These are phyloP conservation scores for Plantago ovata DNA, from an alignment of 257 asterid species.

Conservation along the genomic window DNA sequence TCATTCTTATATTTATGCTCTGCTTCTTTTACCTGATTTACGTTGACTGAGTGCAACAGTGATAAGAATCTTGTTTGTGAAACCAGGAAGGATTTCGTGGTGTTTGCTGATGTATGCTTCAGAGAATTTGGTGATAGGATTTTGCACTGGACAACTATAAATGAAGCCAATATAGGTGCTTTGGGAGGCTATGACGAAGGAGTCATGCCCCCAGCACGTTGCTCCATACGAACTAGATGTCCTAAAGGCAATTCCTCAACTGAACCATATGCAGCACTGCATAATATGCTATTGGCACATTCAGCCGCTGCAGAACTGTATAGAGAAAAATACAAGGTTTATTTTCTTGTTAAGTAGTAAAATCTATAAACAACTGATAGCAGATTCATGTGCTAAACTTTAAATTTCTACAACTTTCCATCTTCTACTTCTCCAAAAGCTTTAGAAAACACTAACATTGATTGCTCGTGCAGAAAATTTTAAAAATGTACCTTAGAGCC, in stretches of 20 bases:
- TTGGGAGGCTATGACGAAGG: conserved; percentile 40
- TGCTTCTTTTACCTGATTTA: neutral
- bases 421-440: no score
- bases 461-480: no score
- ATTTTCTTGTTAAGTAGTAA: no score
- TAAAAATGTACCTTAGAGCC: no score
- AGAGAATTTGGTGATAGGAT: conserved; percentile 59
- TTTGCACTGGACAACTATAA: conserved; percentile 49
- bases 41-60: neutral
- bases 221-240: conserved; percentile 24
- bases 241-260: conserved; percentile 34
- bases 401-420: no score
- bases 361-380: no score
- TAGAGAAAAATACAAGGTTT: conserved; percentile 36
- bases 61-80: neutral
- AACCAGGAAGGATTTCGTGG: conserved; percentile 43
- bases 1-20: neutral
- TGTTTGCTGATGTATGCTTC: conserved; percentile 47
- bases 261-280: conserved; percentile 42
- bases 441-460: no score
- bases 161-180: conserved; percentile 37
- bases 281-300: conserved; percentile 48
- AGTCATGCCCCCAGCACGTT: conserved; percentile 26
- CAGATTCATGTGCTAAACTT: no score
- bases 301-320: conserved; percentile 39